Percentiles rank a stretch among this genome's conserved stretches.
phyloP scores from a whole-genome alignment of 2,329 filamentous ascomycete species.

The Metarhizium rileyi region DNA sequence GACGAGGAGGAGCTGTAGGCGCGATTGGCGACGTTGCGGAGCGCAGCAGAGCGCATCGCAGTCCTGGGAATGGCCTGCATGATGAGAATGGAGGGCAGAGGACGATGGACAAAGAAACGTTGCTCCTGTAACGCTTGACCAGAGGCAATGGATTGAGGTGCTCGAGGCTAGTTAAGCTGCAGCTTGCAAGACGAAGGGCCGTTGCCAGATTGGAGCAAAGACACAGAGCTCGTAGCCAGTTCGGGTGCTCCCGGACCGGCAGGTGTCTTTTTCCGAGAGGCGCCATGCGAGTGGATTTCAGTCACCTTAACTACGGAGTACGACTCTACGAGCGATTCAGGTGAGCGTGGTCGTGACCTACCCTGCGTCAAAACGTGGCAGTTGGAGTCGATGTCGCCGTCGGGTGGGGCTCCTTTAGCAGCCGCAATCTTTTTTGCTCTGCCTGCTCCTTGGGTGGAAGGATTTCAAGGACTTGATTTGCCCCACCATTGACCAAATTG shows the following conservation, averaged over 20 bases:
- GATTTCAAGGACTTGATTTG: neutral
- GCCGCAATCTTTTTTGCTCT: constrained; percentile 6
- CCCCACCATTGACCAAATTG: neutral
- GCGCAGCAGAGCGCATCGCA: constrained; percentile 58
- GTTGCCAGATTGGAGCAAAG: constrained; percentile 4
- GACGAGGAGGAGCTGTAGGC: constrained; percentile 52
- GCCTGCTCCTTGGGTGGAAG: neutral
- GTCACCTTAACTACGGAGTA: too few relatives aligned
- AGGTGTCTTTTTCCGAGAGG: constrained; percentile 15
- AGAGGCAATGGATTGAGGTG: constrained; percentile 13
- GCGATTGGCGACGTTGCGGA: constrained; percentile 56
- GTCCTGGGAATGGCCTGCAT: constrained; percentile 81
- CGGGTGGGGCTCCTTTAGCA: neutral
- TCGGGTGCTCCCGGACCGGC: constrained; percentile 15
- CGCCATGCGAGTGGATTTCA: neutral
- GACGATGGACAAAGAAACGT: constrained; percentile 5
- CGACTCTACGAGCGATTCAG: too few relatives aligned
- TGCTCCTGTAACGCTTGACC: constrained; percentile 13
- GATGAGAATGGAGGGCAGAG: constrained; percentile 24
- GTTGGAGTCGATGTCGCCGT: neutral
- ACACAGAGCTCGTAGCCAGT: constrained; percentile 6
- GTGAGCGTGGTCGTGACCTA: too few relatives aligned
- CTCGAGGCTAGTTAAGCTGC: constrained; percentile 9
- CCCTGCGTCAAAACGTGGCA: too few relatives aligned
- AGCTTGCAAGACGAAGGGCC: constrained; percentile 11